Evolutionary conservation across 768 basidiomycete species (phyloP).

Genomic region (Suillus cothurnatus): DNA sequence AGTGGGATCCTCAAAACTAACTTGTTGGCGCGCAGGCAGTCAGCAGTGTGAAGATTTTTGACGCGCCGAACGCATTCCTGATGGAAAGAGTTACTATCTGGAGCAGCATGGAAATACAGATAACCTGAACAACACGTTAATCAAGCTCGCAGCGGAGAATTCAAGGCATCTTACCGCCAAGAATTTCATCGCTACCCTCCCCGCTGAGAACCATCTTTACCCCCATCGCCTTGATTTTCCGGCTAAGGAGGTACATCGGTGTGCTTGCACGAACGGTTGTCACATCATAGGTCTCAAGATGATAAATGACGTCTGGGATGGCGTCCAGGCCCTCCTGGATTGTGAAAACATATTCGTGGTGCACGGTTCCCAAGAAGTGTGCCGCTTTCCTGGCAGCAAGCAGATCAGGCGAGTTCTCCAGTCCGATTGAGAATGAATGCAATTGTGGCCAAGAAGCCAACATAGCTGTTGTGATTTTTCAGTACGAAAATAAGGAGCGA

Average conservation of each 20-base stretch:
- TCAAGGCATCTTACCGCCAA: slow-evolving; percentile 67
- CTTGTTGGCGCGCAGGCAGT: slow-evolving; percentile 99
- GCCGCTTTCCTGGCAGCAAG: slow-evolving; percentile 94
- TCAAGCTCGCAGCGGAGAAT: background rate
- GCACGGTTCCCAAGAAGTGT: slow-evolving; percentile 89
- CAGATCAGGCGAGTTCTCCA: slow-evolving; percentile 93
- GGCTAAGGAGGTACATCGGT: slow-evolving; percentile 97
- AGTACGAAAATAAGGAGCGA: background rate
- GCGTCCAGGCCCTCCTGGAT: slow-evolving; percentile 98
- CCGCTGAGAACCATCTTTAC: slow-evolving; percentile 99
- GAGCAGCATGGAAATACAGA: slow-evolving; percentile 99
- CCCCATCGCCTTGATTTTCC: slow-evolving; percentile 99
- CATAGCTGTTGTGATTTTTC: slow-evolving; percentile 47
- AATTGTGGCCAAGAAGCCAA: slow-evolving; percentile 92
- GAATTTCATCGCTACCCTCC: slow-evolving; percentile 96
- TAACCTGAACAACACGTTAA: slow-evolving; percentile 61
- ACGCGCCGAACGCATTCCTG: slow-evolving; percentile 94
- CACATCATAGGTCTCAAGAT: slow-evolving; percentile 98
- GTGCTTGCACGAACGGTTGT: slow-evolving; percentile 97
- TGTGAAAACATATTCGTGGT: slow-evolving; percentile 98
- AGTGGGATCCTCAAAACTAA: slow-evolving; percentile 34
- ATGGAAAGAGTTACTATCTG: slow-evolving; percentile 85
- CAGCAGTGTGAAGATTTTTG: slow-evolving; percentile 96
- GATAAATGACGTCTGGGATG: slow-evolving; percentile 95
- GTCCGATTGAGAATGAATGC: slow-evolving; percentile 96